Base-by-base conservation (phyloP, 129 eudicot genomes). In the Chrysanthemum seticuspe region DNA sequence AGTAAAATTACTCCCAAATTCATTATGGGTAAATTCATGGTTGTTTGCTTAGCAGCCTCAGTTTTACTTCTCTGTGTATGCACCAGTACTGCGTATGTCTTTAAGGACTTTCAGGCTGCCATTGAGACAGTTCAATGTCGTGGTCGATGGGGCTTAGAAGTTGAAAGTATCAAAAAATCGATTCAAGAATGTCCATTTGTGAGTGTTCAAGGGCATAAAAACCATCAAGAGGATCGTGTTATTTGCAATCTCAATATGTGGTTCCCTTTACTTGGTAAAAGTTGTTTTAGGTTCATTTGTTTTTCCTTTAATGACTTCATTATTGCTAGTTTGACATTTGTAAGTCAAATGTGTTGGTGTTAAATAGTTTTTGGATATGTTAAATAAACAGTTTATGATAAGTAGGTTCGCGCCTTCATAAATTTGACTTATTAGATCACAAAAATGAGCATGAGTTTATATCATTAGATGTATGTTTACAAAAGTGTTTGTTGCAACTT, bases 191-290 rank as follows among this genome's bases (percentile, higher is more conserved):
- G 92, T 76, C 76, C 80, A 21, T 76, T 79, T 54, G 79, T 89
- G 14, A 82, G 85, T 15, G 55, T 72, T 80, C 86, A 87, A 63
- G 96, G 92, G 36, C 85, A 50, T 15, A 78, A 92, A 64, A 76
- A 82, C 13, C 76, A 87, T 68, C 96, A 89, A 79, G 96, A 89
- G 74, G 96, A 89, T 73, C 90, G 90, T 12, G 57, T 81, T 14
- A 13, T 68, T 0, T 89, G 90, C 79, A 81, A 84, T 74, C 87
- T 76, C 74, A 79, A 71, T 65, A 53, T 87, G 48, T 71, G 53
- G 50, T 62, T 85, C 27, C 87, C 87, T 52, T 25, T 80, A 64
- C 48, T 76, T 40, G 90, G 92, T 89, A 83, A 40, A 40, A 40
- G 10, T 40, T 40, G 10, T 40, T 40, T 40, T 40, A 40, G 10